Evolutionary conservation across 805 yeast genomes (phyloP), one percentile per base, ranked within the genome.

Genomic region (Metschnikowia lachancei): DNA sequence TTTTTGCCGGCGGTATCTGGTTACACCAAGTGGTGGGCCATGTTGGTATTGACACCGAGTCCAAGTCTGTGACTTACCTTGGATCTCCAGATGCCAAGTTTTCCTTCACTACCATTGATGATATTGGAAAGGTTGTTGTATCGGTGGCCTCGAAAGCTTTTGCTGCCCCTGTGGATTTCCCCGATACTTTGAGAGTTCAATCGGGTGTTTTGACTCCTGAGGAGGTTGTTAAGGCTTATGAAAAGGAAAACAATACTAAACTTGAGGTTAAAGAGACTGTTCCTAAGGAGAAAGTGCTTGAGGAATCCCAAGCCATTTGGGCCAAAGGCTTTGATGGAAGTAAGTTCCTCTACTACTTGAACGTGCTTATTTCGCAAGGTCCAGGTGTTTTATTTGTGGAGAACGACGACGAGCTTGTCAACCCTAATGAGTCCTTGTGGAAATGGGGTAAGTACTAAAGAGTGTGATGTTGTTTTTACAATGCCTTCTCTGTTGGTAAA

Each of bases 121-220:
- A 81, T 60, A 56, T 80, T 46, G 82, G 78, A 22, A 64, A 69
- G 26, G 58, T 74, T 37, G 77, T 76, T 14, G 56, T 72, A 10
- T 41, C 53, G 11, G 48, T 77, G 36, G 74, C 70, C 9, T 60
- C 78, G 16, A 39, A 35, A 37, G 67, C 71, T 34, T 33, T 26
- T 28, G 28, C 31, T 22, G n/a, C 44, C 10, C 66, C 69, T 7
- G 36, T 67, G 0, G 39, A 58, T 3, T 53, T 79, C 14, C 82
- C 82, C 19, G 74, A 78, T 49, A 52, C 43, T 16, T 48, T 78
- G 16, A 69, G 73, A 56, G 57, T 77, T 31, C 67, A 65, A 41
- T 73, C 81, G n/a, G 77, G 67, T 31, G 52, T 33, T 49, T 59
- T 69, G 34, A 57, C 77, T 0, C 58, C 67, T 31, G 67, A 66